phyloP scores from a whole-genome alignment of 2,329 filamentous ascomycete species.

The Tricladium varicosporioides region DNA sequence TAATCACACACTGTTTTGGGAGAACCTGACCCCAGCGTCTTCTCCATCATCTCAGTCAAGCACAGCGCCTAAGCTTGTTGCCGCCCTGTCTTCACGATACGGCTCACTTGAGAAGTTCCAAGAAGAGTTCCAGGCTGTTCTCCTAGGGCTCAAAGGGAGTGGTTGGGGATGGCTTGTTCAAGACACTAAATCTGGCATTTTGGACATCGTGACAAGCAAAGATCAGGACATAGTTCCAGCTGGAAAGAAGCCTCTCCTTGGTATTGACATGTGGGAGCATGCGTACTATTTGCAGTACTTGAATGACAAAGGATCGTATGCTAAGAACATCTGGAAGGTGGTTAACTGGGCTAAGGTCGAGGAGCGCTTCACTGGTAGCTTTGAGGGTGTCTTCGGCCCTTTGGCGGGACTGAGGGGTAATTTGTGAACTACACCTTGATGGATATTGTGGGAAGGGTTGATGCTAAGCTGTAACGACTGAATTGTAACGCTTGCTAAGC shows the following conservation, averaged over 20 bases:
- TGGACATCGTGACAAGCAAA: constrained; percentile 78
- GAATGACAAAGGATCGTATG: constrained; percentile 72
- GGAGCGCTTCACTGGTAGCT: constrained; percentile 53
- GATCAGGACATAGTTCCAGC: constrained; percentile 77
- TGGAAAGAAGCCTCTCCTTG: constrained; percentile 67
- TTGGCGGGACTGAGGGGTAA: constrained; percentile 21
- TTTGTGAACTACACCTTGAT: constrained; percentile 6
- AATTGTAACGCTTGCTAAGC: no score
- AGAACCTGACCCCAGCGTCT: constrained; percentile 66
- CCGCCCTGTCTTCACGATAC: constrained; percentile 64
- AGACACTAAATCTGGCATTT: constrained; percentile 51
- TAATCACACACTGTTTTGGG: constrained; percentile 93
- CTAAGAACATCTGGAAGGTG: constrained; percentile 74
- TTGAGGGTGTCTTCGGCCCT: constrained; percentile 35
- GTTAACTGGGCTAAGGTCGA: constrained; percentile 76
- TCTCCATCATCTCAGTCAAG: constrained; percentile 55
- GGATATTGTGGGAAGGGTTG: neutral
- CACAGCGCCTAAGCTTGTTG: constrained; percentile 55
- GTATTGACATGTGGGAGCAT: constrained; percentile 92
- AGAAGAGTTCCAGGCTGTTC: constrained; percentile 60
- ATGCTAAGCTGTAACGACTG: neutral
- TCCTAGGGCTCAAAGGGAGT: constrained; percentile 75
- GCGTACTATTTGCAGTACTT: constrained; percentile 86
- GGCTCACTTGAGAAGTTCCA: constrained; percentile 67
- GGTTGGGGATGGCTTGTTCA: constrained; percentile 88